These are phyloP conservation scores for Scenedesmus sp. DNA, from an alignment of 163 green algal species.

Conservation along the genomic window DNA sequence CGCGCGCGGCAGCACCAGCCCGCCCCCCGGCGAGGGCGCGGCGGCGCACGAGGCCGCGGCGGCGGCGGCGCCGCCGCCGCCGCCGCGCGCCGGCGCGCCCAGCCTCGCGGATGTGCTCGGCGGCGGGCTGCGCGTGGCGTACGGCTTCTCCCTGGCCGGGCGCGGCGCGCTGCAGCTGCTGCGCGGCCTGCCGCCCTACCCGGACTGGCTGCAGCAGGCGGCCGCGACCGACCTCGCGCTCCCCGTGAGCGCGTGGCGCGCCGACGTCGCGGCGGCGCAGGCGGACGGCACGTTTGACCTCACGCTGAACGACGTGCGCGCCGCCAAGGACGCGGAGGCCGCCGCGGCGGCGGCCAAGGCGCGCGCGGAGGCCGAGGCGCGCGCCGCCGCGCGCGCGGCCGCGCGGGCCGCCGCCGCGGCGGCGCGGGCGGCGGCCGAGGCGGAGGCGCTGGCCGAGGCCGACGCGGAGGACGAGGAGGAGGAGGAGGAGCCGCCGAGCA, in stretches of 20 bases:
- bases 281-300: constrained; percentile 32
- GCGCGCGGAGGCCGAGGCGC: not conserved
- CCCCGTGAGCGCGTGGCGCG: not conserved
- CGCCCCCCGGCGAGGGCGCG: not conserved
- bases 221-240: constrained; percentile 13
- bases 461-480: not conserved
- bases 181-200: constrained; percentile 31
- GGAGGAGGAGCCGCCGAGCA: not conserved
- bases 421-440: not conserved
- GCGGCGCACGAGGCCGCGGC: constrained; percentile 10
- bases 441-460: not conserved
- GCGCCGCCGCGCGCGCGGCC: not conserved
- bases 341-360: constrained; percentile 11
- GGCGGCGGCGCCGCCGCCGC: constrained; percentile 20
- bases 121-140: not conserved
- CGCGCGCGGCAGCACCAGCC: constrained; percentile 6
- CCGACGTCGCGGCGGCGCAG: constrained; percentile 10
- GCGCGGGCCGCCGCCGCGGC: not conserved
- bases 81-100: not conserved
- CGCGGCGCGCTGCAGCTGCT: constrained; percentile 49
- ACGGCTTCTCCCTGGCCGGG: constrained; percentile 13
- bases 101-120: not conserved
- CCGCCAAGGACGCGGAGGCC: not conserved
- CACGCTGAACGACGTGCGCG: constrained; percentile 4
- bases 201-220: constrained; percentile 31